Evolutionary conservation across 2,329 filamentous ascomycete genomes (phyloP).

Genomic region (Pseudocercospora musae): DNA sequence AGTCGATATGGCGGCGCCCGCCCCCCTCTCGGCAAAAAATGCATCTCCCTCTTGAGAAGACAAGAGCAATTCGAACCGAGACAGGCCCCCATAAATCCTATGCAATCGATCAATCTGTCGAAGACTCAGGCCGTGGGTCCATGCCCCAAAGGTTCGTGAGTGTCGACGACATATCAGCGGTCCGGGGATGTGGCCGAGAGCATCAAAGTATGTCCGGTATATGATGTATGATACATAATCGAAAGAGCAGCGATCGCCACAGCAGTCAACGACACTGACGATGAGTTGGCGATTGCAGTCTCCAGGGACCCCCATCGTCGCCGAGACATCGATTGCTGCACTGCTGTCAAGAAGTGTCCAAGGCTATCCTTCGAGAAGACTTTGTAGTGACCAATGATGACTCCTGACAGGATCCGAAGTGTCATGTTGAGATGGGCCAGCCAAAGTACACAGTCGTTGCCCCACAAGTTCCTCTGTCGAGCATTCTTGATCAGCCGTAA

Average conservation of each 20-base stretch:
- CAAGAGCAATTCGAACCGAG: constrained; percentile 65
- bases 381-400: neutral
- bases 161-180: constrained; percentile 29
- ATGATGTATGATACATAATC: constrained; percentile 16
- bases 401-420: neutral
- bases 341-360: too few relatives aligned
- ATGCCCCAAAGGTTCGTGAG: constrained; percentile 30
- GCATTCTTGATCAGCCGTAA: neutral
- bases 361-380: neutral
- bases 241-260: neutral
- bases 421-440: neutral
- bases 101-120: constrained; percentile 45
- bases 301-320: neutral
- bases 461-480: neutral
- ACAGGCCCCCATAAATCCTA: constrained; percentile 64
- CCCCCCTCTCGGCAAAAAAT: too few relatives aligned
- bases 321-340: too few relatives aligned
- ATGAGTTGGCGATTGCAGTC: neutral
- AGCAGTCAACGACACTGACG: neutral
- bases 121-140: constrained; percentile 29
- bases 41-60: constrained; percentile 47
- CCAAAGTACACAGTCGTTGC: neutral
- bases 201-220: constrained; percentile 37
- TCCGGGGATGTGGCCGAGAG: constrained; percentile 35
- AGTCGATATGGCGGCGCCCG: too few relatives aligned